These are phyloP conservation scores for Cladosporium phlei DNA, from an alignment of 2,329 filamentous ascomycete species.

Conservation along the genomic window DNA sequence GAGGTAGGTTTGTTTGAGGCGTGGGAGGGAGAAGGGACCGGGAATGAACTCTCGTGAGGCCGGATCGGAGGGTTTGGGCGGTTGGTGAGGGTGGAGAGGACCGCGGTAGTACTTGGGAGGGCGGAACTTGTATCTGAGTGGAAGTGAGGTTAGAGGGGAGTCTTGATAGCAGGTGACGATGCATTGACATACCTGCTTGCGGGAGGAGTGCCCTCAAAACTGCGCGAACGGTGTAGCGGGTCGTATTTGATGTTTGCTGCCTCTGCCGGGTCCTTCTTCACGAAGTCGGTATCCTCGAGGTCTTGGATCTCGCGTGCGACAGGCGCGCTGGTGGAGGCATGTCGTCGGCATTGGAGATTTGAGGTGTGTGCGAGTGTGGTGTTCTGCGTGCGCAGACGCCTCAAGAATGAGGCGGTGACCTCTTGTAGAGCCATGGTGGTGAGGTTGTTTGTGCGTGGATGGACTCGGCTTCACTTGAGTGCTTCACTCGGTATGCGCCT, in stretches of 20 bases:
- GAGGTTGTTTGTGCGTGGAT: neutral
- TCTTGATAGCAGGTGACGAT: slow-evolving; percentile 8
- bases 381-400: slow-evolving; percentile 22
- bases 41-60: slow-evolving; percentile 82
- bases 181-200: slow-evolving; percentile 45
- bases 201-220: slow-evolving; percentile 42
- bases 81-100: slow-evolving; percentile 86
- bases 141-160: neutral
- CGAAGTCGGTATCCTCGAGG: slow-evolving; percentile 46
- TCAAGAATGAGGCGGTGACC: slow-evolving; percentile 28
- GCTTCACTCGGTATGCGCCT: neutral
- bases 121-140: slow-evolving; percentile 75
- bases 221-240: slow-evolving; percentile 36
- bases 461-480: too few species aligned
- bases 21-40: slow-evolving; percentile 82
- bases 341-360: slow-evolving; percentile 27
- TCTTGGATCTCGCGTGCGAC: slow-evolving; percentile 29
- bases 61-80: slow-evolving; percentile 79
- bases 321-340: slow-evolving; percentile 23
- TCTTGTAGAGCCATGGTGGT: slow-evolving; percentile 30
- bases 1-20: slow-evolving; percentile 85
- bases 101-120: slow-evolving; percentile 93
- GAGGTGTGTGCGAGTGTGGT: slow-evolving; percentile 18
- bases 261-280: slow-evolving; percentile 25
- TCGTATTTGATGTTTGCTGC: slow-evolving; percentile 15